Evolutionary conservation across 371 early-diverging fungal genomes (phyloP).

Genomic region (Rhizomucor miehei): DNA sequence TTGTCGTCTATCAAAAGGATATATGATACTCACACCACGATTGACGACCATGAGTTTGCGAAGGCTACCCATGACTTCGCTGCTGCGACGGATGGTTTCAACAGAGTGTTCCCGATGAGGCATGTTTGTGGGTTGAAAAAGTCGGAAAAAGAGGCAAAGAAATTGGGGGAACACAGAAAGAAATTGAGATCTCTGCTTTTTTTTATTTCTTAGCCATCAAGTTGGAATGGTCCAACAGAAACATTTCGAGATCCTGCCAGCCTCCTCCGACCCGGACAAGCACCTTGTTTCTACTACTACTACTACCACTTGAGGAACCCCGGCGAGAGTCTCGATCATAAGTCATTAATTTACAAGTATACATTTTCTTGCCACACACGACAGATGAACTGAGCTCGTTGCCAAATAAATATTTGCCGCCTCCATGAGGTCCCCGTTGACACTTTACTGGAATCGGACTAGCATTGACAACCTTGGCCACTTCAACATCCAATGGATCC

Average conservation of each 20-base stretch:
- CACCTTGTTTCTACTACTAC: constrained; percentile 46
- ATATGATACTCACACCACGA: constrained; percentile 53
- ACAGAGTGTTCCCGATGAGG: constrained; percentile 56
- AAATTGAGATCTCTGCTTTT: too few relatives aligned
- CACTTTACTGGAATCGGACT: constrained; percentile 51
- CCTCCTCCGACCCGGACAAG: constrained; percentile 70
- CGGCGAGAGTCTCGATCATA: constrained; percentile 23
- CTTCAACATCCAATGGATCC: constrained; percentile 58
- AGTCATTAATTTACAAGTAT: constrained; percentile 48
- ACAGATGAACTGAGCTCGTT: constrained; percentile 42
- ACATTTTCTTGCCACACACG: constrained; percentile 45
- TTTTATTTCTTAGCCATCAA: constrained; percentile 22
- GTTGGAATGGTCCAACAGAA: constrained; percentile 49
- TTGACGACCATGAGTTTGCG: constrained; percentile 64
- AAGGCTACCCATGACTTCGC: constrained; percentile 47
- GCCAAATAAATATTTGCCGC: constrained; percentile 61
- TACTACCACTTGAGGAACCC: too few relatives aligned
- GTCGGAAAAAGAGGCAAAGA: too few relatives aligned
- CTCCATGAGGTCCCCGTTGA: constrained; percentile 34
- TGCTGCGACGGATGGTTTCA: constrained; percentile 61
- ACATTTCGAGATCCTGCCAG: constrained; percentile 66
- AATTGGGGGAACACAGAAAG: neutral
- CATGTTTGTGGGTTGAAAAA: constrained; percentile 6
- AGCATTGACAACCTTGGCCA: constrained; percentile 53
- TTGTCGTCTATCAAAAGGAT: too few relatives aligned